Percentiles rank a stretch among this genome's conserved stretches.
These are phyloP conservation scores for Citrullus colocynthis DNA, from an alignment of 306 rosid genomes.

Conservation along the genomic window DNA sequence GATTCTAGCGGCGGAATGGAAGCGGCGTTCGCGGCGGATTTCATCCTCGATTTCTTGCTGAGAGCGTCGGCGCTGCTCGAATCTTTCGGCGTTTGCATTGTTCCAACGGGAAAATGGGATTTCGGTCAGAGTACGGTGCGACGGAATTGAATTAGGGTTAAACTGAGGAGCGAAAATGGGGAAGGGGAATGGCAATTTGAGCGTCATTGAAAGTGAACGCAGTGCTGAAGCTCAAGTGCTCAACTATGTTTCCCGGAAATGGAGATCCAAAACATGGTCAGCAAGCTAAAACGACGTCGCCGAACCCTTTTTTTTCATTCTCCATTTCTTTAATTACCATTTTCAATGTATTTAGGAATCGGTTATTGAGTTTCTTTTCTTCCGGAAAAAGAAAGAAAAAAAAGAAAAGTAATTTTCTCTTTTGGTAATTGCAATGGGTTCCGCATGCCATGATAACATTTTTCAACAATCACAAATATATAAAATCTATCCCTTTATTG, in stretches of 20 bases:
- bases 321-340: too few relatives aligned
- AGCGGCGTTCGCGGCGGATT: constrained; percentile 58
- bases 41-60: constrained; percentile 59
- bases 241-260: neutral
- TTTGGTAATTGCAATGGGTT: too few relatives aligned
- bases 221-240: neutral
- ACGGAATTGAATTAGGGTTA: constrained; percentile 16
- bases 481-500: too few relatives aligned
- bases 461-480: too few relatives aligned
- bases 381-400: too few relatives aligned
- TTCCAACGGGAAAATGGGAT: constrained; percentile 50
- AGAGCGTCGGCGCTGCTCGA: constrained; percentile 44
- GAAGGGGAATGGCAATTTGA: constrained; percentile 35
- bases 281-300: neutral
- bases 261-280: neutral
- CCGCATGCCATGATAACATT: too few relatives aligned
- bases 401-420: too few relatives aligned
- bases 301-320: neutral
- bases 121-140: constrained; percentile 22
- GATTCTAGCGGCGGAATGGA: constrained; percentile 29
- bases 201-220: constrained; percentile 37
- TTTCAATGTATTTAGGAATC: too few relatives aligned
- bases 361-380: too few relatives aligned
- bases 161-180: constrained; percentile 33
- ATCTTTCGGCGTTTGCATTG: constrained; percentile 65